Percentiles rank a stretch among this genome's conserved stretches.
phyloP scores from a whole-genome alignment of 441 rosid species.

The Adansonia gregorii region DNA sequence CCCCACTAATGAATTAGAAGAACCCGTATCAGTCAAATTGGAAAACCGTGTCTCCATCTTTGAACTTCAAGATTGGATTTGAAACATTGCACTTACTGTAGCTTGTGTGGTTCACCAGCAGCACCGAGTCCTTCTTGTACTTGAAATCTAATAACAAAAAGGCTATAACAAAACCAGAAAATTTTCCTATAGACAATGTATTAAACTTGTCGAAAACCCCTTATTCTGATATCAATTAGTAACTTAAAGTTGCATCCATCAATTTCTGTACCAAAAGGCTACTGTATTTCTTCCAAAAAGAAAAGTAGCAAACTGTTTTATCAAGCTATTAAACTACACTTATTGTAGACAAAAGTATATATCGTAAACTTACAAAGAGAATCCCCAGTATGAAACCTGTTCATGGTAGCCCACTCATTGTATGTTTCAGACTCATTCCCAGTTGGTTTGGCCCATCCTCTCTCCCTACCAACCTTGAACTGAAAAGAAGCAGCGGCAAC shows the following conservation, averaged over 20 bases:
- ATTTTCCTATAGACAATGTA: too few species aligned
- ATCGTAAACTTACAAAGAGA: conserved; percentile 32
- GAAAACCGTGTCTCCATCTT: conserved; percentile 33
- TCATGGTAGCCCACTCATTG: conserved; percentile 33
- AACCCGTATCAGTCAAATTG: conserved; percentile 31
- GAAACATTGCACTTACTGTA: conserved; percentile 29
- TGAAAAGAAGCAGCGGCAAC: conserved; percentile 22
- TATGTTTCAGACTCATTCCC: conserved; percentile 27
- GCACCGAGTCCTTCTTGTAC: conserved; percentile 36
- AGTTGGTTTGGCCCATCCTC: conserved; percentile 35
- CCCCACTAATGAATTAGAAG: conserved; percentile 37
- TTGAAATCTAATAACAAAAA: conserved; percentile 31
- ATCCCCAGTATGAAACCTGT: conserved; percentile 40
- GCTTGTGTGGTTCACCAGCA: conserved; percentile 32
- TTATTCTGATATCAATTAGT: background rate
- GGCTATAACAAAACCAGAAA: background rate
- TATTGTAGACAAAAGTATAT: background rate
- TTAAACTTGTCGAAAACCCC: too few species aligned
- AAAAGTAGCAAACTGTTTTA: background rate
- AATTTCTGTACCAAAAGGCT: background rate
- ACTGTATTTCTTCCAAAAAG: background rate
- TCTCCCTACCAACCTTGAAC: conserved; percentile 40
- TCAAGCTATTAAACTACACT: background rate
- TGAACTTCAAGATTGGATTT: conserved; percentile 28
- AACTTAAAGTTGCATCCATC: too few species aligned